A percentile compares a stretch with the other conserved stretches of the same genome.
These are phyloP conservation scores for Macrocystidia cucumis DNA, from an alignment of 1,284 basidiomycete genomes.

Conservation along the genomic window DNA sequence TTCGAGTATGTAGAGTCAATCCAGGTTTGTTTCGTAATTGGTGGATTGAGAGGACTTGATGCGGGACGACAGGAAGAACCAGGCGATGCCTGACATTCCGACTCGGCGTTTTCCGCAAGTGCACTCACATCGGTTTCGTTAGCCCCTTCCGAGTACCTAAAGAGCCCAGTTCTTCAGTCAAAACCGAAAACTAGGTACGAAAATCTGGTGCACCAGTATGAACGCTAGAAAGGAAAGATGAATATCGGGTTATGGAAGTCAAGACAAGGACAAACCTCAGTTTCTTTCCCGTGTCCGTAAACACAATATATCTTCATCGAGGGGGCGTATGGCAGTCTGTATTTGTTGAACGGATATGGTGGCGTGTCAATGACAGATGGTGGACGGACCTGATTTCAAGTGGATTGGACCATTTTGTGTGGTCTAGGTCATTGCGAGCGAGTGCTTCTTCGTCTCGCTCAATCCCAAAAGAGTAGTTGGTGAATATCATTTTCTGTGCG, in stretches of 20 bases:
- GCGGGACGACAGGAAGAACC: slow-evolving; percentile 35
- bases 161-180: no score
- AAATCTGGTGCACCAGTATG: slow-evolving; percentile 53
- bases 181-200: no score
- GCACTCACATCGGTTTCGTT: slow-evolving; percentile 1
- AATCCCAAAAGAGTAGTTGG: slow-evolving; percentile 92
- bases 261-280: slow-evolving; percentile 54
- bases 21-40: slow-evolving; percentile 59
- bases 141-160: slow-evolving; percentile 9
- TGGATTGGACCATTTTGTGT: slow-evolving; percentile 92
- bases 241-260: not conserved
- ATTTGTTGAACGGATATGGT: not conserved
- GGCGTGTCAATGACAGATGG: not conserved
- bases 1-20: slow-evolving; percentile 82
- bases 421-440: slow-evolving; percentile 62
- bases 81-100: slow-evolving; percentile 26
- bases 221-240: slow-evolving; percentile 37
- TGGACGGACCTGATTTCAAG: slow-evolving; percentile 71
- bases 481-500: slow-evolving; percentile 78
- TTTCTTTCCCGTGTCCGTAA: slow-evolving; percentile 96
- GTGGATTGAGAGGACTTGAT: slow-evolving; percentile 49
- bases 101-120: slow-evolving; percentile 35
- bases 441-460: slow-evolving; percentile 70
- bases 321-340: slow-evolving; percentile 82
- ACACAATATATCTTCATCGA: slow-evolving; percentile 92